These are phyloP conservation scores for Forsythia viridissima DNA, from an alignment of 257 asterid genomes.

Conservation along the genomic window DNA sequence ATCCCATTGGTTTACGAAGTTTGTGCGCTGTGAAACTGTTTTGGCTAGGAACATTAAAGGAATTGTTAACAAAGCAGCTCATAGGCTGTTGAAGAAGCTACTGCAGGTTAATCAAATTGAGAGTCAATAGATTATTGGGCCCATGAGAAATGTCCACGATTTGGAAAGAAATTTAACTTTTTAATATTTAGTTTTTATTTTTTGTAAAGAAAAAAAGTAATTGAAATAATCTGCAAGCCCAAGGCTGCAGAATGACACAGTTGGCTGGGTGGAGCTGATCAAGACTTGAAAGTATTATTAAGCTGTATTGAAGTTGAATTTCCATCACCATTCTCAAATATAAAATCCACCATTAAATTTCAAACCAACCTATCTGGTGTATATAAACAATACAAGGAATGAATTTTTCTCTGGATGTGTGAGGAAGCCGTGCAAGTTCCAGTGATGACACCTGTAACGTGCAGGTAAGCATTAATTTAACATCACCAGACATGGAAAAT, in stretches of 20 bases:
- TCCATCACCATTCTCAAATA: constrained; percentile 6
- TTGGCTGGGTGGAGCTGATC: neutral
- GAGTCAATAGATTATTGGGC: neutral
- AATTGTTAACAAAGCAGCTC: neutral
- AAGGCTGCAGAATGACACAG: neutral
- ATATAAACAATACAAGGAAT: constrained; percentile 82
- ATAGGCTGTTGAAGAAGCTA: neutral
- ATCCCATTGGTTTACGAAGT: neutral
- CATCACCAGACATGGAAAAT: constrained; percentile 24
- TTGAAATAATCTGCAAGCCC: neutral
- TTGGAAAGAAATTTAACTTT: neutral
- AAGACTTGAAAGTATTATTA: neutral
- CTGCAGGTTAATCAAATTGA: neutral
- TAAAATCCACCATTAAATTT: constrained; percentile 20
- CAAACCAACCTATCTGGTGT: constrained; percentile 81
- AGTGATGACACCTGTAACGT: constrained; percentile 71
- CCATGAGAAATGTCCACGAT: neutral
- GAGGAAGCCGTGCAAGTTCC: constrained; percentile 88
- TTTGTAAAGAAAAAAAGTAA: neutral
- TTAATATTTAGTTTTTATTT: no score
- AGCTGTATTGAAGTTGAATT: neutral
- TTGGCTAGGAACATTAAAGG: neutral
- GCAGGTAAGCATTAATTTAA: constrained; percentile 27
- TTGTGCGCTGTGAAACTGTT: neutral
- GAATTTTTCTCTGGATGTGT: constrained; percentile 54